Base-by-base conservation (phyloP, 495 filamentous ascomycete species). In the Aspergillus diversus region DNA sequence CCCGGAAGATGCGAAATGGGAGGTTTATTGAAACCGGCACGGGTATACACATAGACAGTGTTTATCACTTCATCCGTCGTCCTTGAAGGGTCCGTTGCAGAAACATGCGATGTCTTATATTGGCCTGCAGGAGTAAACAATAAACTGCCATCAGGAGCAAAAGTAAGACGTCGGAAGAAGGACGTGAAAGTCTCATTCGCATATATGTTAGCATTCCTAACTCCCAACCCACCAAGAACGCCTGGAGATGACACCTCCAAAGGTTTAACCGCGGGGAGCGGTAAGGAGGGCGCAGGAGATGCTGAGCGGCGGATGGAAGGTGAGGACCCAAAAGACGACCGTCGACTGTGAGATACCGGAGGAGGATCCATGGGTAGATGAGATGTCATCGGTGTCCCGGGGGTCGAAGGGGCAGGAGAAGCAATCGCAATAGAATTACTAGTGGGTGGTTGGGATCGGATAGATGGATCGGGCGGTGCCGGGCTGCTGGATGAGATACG, bases 301-400 rank as follows among this genome's bases (percentile, higher is more conserved):
- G 88, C 92, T 4, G 96, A 98, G 57, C 96, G 85, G 33, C 95
- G 88, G 67, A 91, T 84, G 1, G 89, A 90, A 9, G 89, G 88
- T 15, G 90, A 92, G 16, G 96, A 97, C 16, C 93, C 95, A 69
- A 98, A 97, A 0, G 96, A 99, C 5, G 96, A 98, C 21, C 93
- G 84, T 37, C 96, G 86, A 66, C 94, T 97, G 70, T 97, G 93
- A 49, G 91, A 92, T 52, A 96, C 87, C 1, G 89, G 88, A 9
- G 96, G 96, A 27, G 96, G 96, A 69, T 99, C 97, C 96, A 99
- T 99, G 0, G 96, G 94, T 21, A 97, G 73, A 21, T 95, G 88
- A 13, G 93, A 84, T 13, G 91, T 92, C 60, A 90, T 92, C 34
- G 96, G 96, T 0, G 96, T 98, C n/a, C 94, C 93, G 1, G 96